Evolutionary conservation across 768 basidiomycete genomes (phyloP), one percentile per base, ranked within the genome.

Genomic region (Mrakia blollopis): DNA sequence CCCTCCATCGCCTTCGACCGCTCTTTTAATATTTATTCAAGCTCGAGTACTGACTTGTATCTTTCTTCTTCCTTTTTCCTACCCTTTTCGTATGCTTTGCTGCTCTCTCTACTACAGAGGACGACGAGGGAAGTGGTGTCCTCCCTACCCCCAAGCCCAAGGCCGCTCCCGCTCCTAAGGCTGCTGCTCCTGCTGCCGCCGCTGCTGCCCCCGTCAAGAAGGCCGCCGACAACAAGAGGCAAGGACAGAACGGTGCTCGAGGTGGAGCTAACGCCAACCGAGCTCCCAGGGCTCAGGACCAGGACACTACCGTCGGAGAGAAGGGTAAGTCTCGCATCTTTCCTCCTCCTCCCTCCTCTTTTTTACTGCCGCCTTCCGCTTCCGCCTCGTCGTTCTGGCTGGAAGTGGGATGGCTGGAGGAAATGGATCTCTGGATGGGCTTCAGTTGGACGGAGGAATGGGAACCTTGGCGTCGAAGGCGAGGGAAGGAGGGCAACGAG

Each of bases 131-230:
- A 71, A 16, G 44, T 23, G 76, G 76, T 35, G 76, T 61, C 62
- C 70, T 77, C 28, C 76, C 76, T 35, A 72, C 76, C 47, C 76
- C 76, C 61, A 77, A 77, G 76, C 71, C 76, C 60, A 73, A 72
- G 68, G 62, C 68, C 44, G 77, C 77, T 63, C 50, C 76, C 16
- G 68, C 76, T 44, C 71, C 71, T 44, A 73, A 73, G 72, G 77
- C 77, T 39, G 61, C 74, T 37, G 74, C 74, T 50, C 61, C 74
- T n/a, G 77, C 77, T 70, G 60, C 76, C 41, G 77, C 77, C 37
- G 35, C 76, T n/a, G 72, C 76, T 37, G 61, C 73, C 23, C 61
- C 76, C 25, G 60, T 50, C 50, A 78, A 78, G 73, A 54, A 50
- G 13, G 41, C 72, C 14, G 62, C 72, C 41, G 63, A 60, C 60